These are phyloP conservation scores for Zizania latifolia DNA, from an alignment of 176 grass and related monocot species.

Conservation along the genomic window DNA sequence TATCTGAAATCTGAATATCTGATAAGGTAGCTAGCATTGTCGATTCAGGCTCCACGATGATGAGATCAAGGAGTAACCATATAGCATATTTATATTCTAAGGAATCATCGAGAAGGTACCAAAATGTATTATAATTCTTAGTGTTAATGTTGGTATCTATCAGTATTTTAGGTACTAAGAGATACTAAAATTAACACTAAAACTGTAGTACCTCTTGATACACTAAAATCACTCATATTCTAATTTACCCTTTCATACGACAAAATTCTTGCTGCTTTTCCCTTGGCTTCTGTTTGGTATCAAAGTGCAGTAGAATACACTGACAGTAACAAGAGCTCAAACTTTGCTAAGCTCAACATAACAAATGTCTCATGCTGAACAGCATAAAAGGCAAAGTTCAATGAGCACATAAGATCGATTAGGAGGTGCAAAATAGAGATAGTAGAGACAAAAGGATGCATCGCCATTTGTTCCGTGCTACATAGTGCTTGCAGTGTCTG, in stretches of 20 bases:
- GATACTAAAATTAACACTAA: too few species aligned
- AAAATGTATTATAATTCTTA: too few species aligned
- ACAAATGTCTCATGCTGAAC: background rate
- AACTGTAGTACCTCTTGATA: too few species aligned
- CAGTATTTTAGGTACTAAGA: too few species aligned
- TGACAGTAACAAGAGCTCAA: background rate
- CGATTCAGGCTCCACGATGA: background rate
- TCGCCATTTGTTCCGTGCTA: background rate
- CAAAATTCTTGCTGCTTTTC: background rate
- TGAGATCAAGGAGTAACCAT: background rate
- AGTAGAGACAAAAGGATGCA: background rate
- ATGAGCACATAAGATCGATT: background rate
- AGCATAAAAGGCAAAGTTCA: background rate
- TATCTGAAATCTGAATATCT: background rate
- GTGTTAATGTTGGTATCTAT: too few species aligned
- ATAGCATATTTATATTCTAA: too few species aligned
- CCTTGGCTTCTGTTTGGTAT: background rate
- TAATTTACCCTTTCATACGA: background rate
- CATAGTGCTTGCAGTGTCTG: conserved; percentile 1
- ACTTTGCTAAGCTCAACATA: background rate
- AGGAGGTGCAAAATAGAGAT: background rate
- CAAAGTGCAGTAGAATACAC: background rate
- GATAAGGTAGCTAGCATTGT: background rate
- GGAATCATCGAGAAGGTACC: too few species aligned
- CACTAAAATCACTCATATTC: too few species aligned